A percentile compares a stretch with the other conserved stretches of the same genome.
phyloP scores from a whole-genome alignment of 257 asterid genomes.

The Dorcoceras hygrometricum region DNA sequence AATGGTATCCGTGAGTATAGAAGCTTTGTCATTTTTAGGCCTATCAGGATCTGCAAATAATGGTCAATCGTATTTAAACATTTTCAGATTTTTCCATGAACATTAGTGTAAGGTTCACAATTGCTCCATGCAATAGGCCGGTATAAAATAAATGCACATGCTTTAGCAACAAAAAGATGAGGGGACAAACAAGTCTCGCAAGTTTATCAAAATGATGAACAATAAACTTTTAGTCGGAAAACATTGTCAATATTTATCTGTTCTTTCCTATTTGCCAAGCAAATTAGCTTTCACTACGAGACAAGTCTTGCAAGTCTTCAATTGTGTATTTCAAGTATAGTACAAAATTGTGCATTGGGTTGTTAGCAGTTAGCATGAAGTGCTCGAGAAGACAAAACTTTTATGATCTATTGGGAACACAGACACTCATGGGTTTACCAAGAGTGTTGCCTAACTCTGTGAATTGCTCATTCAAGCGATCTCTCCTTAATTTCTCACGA shows the following conservation, averaged over 20 bases:
- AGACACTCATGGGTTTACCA: conserved; percentile 43
- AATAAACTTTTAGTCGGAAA: background rate
- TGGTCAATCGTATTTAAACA: conserved; percentile 15
- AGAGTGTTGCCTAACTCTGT: conserved; percentile 78
- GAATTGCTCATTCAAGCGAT: conserved; percentile 92
- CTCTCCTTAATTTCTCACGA: conserved; percentile 96
- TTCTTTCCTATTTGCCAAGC: background rate
- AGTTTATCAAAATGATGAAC: background rate
- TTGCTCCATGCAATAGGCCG: background rate
- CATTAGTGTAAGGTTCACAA: conserved; percentile 5
- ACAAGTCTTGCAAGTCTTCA: conserved; percentile 6
- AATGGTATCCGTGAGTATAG: conserved; percentile 81
- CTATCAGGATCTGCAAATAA: conserved; percentile 89
- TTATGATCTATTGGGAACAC: background rate
- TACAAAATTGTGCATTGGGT: background rate
- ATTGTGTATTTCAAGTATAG: conserved; percentile 13
- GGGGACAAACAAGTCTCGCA: background rate
- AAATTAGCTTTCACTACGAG: conserved; percentile 14
- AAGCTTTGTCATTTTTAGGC: conserved; percentile 97
- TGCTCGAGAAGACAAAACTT: background rate
- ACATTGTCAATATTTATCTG: background rate
- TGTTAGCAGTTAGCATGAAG: background rate
- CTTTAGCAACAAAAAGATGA: background rate
- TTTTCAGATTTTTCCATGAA: conserved; percentile 22
- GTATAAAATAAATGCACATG: background rate